Evolutionary conservation across 1,284 basidiomycete genomes (phyloP).

Genomic region (Leccinum olivaceoglutinosum): DNA sequence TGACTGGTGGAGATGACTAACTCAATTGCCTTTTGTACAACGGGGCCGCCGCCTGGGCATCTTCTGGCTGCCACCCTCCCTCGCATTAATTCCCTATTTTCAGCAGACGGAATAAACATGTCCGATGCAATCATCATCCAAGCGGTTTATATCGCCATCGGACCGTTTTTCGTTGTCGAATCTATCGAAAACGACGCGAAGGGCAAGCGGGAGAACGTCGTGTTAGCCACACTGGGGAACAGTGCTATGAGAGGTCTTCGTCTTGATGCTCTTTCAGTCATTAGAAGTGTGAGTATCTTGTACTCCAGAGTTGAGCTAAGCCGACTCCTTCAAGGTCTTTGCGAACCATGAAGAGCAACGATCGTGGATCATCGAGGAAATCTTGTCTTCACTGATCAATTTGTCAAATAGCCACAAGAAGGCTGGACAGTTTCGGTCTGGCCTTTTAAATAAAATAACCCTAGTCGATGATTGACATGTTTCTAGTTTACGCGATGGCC

Average conservation of each 20-base stretch:
- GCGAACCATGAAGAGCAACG: conserved; percentile 86
- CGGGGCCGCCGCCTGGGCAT: conserved; percentile 18
- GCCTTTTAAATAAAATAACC: conserved; percentile 6
- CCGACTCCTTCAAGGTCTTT: conserved; percentile 59
- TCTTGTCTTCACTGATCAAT: conserved; percentile 83
- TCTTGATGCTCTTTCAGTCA: conserved; percentile 75
- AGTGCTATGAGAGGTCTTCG: conserved; percentile 79
- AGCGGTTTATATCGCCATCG: conserved; percentile 86
- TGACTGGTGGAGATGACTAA: conserved; percentile 11
- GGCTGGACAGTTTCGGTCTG: conserved; percentile 80
- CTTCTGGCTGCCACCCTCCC: conserved; percentile 58
- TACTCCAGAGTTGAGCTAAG: neutral
- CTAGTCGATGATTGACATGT: neutral
- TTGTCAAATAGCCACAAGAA: conserved; percentile 86
- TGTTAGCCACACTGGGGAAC: conserved; percentile 58
- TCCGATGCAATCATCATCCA: conserved; percentile 86
- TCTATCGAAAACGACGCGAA: conserved; percentile 44
- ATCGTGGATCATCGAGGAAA: conserved; percentile 95
- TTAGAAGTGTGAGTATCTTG: conserved; percentile 67
- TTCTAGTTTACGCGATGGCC: conserved; percentile 68
- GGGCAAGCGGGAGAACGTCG: conserved; percentile 51
- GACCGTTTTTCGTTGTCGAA: conserved; percentile 87
- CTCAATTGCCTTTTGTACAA: conserved; percentile 18
- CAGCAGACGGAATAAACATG: conserved; percentile 68
- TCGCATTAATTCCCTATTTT: conserved; percentile 62